Percentiles rank a stretch among this genome's conserved stretches.
These are phyloP conservation scores for Saccharomycopsis sp. DNA, from an alignment of 805 yeast genomes.

Conservation along the genomic window DNA sequence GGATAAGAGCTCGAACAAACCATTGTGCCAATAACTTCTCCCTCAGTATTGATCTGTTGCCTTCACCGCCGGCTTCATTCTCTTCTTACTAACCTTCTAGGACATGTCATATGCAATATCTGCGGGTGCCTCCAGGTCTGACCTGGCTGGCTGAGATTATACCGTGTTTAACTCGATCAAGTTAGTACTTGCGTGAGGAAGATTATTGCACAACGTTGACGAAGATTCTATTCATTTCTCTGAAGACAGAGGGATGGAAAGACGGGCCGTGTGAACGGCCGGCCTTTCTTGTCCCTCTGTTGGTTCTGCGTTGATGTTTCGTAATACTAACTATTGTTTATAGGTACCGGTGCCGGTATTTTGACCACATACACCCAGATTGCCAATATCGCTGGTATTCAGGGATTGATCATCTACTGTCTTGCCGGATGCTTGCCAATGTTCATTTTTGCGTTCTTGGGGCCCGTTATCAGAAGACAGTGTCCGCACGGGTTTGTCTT, in stretches of 20 bases:
- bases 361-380: slow-evolving; percentile 81
- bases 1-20: background rate
- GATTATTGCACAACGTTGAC: slow-evolving; percentile 13
- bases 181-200: slow-evolving; percentile 80
- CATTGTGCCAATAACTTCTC: background rate
- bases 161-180: slow-evolving; percentile 77
- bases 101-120: slow-evolving; percentile 19
- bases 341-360: slow-evolving; percentile 86
- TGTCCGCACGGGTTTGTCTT: slow-evolving; percentile 89
- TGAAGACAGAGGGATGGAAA: background rate
- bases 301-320: background rate
- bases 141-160: slow-evolving; percentile 51
- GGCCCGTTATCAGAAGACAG: slow-evolving; percentile 68
- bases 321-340: background rate
- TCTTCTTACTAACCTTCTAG: background rate
- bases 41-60: background rate
- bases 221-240: background rate
- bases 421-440: slow-evolving; percentile 78
- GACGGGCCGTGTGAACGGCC: background rate
- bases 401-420: slow-evolving; percentile 78
- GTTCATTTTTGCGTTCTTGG: slow-evolving; percentile 72
- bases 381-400: slow-evolving; percentile 79
- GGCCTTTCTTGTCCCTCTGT: background rate
- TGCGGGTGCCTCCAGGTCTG: slow-evolving; percentile 42
- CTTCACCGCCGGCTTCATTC: background rate